Evolutionary conservation across 2,329 filamentous ascomycete genomes (phyloP), one percentile per base, ranked within the genome.

Genomic region (Colletotrichum higginsianum): DNA sequence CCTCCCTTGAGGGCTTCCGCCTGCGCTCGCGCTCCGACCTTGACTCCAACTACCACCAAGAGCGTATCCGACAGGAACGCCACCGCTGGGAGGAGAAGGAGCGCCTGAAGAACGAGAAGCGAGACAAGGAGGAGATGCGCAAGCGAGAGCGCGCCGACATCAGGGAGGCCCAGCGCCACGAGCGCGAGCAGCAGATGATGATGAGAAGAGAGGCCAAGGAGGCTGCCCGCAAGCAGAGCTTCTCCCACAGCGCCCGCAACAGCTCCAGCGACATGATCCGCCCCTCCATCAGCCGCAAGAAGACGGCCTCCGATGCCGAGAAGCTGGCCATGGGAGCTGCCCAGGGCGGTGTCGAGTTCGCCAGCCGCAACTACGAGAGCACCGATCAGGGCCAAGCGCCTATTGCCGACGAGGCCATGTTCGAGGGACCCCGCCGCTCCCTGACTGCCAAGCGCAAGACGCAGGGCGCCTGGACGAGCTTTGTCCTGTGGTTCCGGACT

Each of bases 401-500:
- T 11, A 75, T 77, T 16, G 83, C 85, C 21, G 82, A 85, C 21
- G 82, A 84, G 3, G 82, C 85, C 21, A 80, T 80, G 16, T 87
- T 88, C 67, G 80, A 84, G 67, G 80, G 80, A 47, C 82, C 81
- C 5, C 79, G 81, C 47, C 82, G 87, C 67, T 81, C 80, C 69
- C 85, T 81, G 75, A 83, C 83, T 9, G 84, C 88, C 68, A 92
- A 91, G 82, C 86, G 84, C 75, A 89, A 87, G 81, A 92, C 89
- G 1, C 88, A 88, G 72, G 84, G 87, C 73, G 86, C 89, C 49
- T 92, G 90, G 89, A 90, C 87, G 9, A 86, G 85, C 26, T 91
- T 92, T 75, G 84, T 92, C 61, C 83, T 92, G 66, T 92, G 90
- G 90, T 78, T 92, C 35, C 84, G 89, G 71, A 92, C 90, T n/a